Evolutionary conservation across 108 stramenopile species (phyloP).

Genomic region (Pseudonitzschia pungens): DNA sequence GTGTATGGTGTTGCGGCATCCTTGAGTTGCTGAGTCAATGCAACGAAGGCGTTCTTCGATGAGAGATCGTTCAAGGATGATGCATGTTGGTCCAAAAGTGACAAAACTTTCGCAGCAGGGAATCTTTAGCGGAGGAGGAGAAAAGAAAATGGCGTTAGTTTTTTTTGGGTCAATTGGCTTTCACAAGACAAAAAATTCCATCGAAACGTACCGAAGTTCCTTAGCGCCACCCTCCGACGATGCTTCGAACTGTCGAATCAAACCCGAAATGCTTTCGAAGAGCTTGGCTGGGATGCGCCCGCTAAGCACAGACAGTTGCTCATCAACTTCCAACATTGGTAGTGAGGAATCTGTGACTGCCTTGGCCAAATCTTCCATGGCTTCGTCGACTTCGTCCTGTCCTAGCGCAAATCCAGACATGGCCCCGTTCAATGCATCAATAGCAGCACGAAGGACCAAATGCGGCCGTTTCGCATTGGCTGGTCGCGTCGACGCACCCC

Average conservation of each 20-base stretch:
- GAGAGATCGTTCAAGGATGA: conserved; percentile 52
- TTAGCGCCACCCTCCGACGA: no score
- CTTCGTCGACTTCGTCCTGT: conserved; percentile 42
- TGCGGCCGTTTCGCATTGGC: conserved; percentile 62
- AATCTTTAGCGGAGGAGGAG: conserved; percentile 47
- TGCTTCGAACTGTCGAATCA: conserved; percentile 57
- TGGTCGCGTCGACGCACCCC: conserved; percentile 45
- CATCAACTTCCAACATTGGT: conserved; percentile 90
- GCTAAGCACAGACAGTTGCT: conserved; percentile 90
- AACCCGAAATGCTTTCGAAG: conserved; percentile 52
- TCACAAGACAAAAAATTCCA: background rate
- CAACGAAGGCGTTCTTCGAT: conserved; percentile 60
- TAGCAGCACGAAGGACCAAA: conserved; percentile 70
- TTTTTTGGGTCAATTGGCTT: no score
- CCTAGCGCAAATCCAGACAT: conserved; percentile 85
- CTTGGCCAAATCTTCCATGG: conserved; percentile 61
- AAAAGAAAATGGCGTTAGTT: background rate
- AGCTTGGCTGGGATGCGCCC: conserved; percentile 85
- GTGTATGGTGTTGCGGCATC: conserved; percentile 75
- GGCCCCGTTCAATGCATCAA: conserved; percentile 70
- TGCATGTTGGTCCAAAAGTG: conserved; percentile 48
- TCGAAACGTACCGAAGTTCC: conserved; percentile 15
- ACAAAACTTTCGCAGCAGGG: conserved; percentile 68
- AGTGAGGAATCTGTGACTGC: conserved; percentile 80
- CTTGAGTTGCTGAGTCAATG: conserved; percentile 65